Conservation (phyloP, 2,329 filamentous ascomycete species). For the Fusarium begoniae region DNA sequence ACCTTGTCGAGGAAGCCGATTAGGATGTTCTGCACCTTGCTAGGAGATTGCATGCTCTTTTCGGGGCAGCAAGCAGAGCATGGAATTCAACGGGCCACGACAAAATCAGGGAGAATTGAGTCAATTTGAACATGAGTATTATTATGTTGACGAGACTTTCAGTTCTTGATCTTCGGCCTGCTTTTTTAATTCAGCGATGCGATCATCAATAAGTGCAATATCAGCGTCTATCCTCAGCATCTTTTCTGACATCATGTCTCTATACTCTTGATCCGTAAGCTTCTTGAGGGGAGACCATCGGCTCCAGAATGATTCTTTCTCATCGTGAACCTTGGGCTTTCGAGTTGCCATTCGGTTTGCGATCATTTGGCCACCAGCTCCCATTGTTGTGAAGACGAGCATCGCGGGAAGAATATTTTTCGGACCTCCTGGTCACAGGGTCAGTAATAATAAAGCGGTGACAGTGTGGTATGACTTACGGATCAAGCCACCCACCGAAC, state of each 20-base stretch:
- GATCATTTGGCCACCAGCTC: slow-evolving; percentile 52
- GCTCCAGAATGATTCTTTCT: slow-evolving; percentile 59
- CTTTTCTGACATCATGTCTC: slow-evolving; percentile 74
- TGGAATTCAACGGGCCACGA: neutral
- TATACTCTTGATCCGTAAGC: slow-evolving; percentile 78
- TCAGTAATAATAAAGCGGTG: slow-evolving; percentile 22
- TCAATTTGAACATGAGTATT: neutral
- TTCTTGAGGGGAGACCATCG: slow-evolving; percentile 77
- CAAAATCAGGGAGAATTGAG: neutral
- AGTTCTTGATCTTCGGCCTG: slow-evolving; percentile 14
- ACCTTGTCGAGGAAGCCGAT: neutral
- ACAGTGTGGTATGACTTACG: slow-evolving; percentile 51
- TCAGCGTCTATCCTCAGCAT: slow-evolving; percentile 77
- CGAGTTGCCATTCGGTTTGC: slow-evolving; percentile 45
- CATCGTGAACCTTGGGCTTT: slow-evolving; percentile 48
- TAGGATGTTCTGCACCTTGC: slow-evolving; percentile 4
- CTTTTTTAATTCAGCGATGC: slow-evolving; percentile 60
- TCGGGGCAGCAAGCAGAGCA: neutral
- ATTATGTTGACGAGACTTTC: slow-evolving; percentile 12
- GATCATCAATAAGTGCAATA: slow-evolving; percentile 81
- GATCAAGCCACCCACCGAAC: slow-evolving; percentile 64
- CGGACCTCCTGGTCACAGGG: slow-evolving; percentile 55
- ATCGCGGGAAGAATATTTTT: slow-evolving; percentile 62
- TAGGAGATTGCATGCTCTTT: neutral
- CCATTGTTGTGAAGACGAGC: slow-evolving; percentile 57